Evolutionary conservation across 1,284 basidiomycete genomes (phyloP).

Genomic region (Cyathus pygmaeus): DNA sequence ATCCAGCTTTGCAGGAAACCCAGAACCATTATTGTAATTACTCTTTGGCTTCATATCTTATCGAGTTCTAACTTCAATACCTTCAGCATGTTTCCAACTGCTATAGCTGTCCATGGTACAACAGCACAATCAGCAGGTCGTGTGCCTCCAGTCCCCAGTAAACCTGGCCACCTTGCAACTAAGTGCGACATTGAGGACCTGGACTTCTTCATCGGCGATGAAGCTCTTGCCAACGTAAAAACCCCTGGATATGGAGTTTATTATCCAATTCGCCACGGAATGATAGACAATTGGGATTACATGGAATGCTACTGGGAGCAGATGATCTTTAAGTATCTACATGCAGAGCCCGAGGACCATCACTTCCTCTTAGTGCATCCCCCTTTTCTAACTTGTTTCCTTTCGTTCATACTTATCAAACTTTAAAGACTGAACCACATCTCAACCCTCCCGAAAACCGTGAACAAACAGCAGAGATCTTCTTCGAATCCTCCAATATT

Average conservation of each 20-base stretch:
- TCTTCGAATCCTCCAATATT: conserved; percentile 99
- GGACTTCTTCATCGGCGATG: conserved; percentile 99
- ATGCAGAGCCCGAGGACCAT: conserved; percentile 99
- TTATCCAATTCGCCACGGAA: conserved; percentile 97
- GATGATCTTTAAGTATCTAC: conserved; percentile 99
- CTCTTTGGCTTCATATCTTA: conserved; percentile 6
- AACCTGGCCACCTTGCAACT: conserved; percentile 92
- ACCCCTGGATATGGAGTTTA: conserved; percentile 91
- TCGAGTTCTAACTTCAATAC: neutral
- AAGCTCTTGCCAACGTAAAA: conserved; percentile 95
- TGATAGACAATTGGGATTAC: conserved; percentile 99
- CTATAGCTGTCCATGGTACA: conserved; percentile 87
- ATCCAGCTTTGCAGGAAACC: conserved; percentile 95
- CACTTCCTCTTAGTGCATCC: conserved; percentile 88
- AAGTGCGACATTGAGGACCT: conserved; percentile 99
- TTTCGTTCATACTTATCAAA: neutral
- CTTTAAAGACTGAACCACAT: conserved; percentile 91
- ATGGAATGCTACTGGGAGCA: conserved; percentile 99
- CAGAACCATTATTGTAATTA: conserved; percentile 91
- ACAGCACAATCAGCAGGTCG: conserved; percentile 65
- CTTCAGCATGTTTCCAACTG: conserved; percentile 90
- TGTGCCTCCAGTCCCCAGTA: conserved; percentile 81
- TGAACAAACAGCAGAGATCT: conserved; percentile 99
- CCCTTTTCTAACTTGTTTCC: neutral
- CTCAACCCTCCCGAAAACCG: conserved; percentile 98